A percentile compares a stretch with the other conserved stretches of the same genome.
Evolutionary conservation across 2,329 filamentous ascomycete genomes (phyloP).

Genomic region (Xylariaceae sp.): DNA sequence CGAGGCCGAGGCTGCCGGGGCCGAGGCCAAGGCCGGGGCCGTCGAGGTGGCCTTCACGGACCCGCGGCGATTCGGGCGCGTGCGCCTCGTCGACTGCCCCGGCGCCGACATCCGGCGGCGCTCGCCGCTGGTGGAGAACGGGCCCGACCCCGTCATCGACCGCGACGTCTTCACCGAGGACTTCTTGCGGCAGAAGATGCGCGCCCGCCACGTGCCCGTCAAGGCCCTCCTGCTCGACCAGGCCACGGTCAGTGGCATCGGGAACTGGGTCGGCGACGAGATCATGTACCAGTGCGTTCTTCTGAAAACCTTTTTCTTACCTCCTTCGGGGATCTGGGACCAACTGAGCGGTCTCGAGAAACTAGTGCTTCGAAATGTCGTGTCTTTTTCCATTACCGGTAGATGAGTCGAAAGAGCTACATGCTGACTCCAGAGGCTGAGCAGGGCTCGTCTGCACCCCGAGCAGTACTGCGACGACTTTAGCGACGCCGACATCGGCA

Average conservation of each 20-base stretch:
- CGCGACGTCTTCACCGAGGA: constrained; percentile 66
- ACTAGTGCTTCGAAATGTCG: no score
- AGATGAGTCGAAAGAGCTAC: no score
- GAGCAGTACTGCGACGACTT: constrained; percentile 90
- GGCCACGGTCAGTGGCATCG: constrained; percentile 80
- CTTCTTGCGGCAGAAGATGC: constrained; percentile 66
- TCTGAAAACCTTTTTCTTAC: no score
- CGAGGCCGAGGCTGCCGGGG: no score
- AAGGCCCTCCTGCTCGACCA: constrained; percentile 89
- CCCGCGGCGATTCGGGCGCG: constrained; percentile 66
- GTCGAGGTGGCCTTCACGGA: constrained; percentile 76
- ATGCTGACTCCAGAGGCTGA: no score
- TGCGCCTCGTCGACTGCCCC: constrained; percentile 75
- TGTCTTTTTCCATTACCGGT: no score
- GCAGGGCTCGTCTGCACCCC: constrained; percentile 81
- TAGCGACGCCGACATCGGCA: constrained; percentile 59
- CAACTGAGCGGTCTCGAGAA: no score
- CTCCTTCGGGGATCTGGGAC: no score
- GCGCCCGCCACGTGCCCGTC: constrained; percentile 71
- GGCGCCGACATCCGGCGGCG: constrained; percentile 67
- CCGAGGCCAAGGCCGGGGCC: no score
- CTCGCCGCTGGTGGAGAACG: constrained; percentile 81
- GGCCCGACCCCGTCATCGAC: constrained; percentile 85
- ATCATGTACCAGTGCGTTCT: no score
- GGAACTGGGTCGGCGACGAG: constrained; percentile 97